Evolutionary conservation across 1,284 basidiomycete genomes (phyloP).

Genomic region (Agaricales sp.): DNA sequence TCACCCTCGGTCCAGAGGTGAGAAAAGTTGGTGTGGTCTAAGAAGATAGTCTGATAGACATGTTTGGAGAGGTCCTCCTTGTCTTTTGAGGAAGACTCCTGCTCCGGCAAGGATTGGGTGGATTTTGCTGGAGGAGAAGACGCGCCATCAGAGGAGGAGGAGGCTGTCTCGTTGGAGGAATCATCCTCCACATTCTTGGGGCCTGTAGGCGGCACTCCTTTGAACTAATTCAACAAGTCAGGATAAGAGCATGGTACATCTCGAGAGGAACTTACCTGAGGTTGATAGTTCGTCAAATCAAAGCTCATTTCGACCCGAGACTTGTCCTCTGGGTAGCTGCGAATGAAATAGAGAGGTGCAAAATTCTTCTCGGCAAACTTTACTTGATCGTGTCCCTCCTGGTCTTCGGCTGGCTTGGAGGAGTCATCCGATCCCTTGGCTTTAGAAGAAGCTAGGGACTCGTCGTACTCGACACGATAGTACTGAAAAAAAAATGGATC

Average conservation of each 20-base stretch:
- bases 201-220: constrained; percentile 13
- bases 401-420: constrained; percentile 26
- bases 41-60: constrained; percentile 59
- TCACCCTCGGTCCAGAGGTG: constrained; percentile 42
- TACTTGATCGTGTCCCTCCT: constrained; percentile 22
- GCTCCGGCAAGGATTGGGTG: not conserved
- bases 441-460: constrained; percentile 24
- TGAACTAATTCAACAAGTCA: constrained; percentile 13
- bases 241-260: not conserved
- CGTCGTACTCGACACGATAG: constrained; percentile 34
- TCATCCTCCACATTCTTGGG: not conserved
- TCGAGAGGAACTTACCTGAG: constrained; percentile 24
- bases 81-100: not conserved
- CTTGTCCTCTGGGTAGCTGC: constrained; percentile 43
- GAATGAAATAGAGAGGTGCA: constrained; percentile 46
- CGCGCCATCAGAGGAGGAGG: not conserved
- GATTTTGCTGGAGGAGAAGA: not conserved
- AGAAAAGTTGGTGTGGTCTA: constrained; percentile 38
- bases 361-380: constrained; percentile 38
- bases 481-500: constrained; percentile 23
- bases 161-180: constrained; percentile 13
- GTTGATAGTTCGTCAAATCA: constrained; percentile 47
- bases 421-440: too few relatives aligned
- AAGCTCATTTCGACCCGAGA: constrained; percentile 57
- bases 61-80: constrained; percentile 19